Evolutionary conservation across 2,329 filamentous ascomycete genomes (phyloP), one percentile per base, ranked within the genome.

Genomic region (Xylariaceae sp.): DNA sequence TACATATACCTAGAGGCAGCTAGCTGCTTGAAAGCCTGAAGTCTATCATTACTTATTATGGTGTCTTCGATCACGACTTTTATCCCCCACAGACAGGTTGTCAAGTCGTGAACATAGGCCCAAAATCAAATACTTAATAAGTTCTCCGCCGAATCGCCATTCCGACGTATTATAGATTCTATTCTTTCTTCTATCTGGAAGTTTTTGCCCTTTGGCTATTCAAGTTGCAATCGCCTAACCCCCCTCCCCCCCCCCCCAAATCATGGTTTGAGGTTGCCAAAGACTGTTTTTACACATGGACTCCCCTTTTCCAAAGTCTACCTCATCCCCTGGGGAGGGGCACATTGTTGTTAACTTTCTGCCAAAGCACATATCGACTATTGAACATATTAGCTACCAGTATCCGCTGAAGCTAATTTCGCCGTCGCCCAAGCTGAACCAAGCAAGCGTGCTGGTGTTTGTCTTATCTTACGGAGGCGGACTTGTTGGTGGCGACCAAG

Each of bases 351-450:
- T 90, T 53, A 82, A 82, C 18, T 74, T 88, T 5, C 78, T 92
- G 9, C 89, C 92, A 34, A 85, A 86, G 30, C 79, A 81, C 22
- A 81, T 81, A 45, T 89, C 89, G 13, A 84, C 85, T 43, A 79
- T 96, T 29, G 83, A 86, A 56, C 82, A 79, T 30, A 81, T 96
- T 61, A 86, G 85, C 34, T 97, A 95, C 69, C 90, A 95, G 69
- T 99, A 97, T 66, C 94, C 94, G 1, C 79, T 99, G 44, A 99
- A 99, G 71, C 81, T 99, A 53, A 89, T 99, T 57, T 87, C 91
- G 0, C 90, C 92, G 1, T 80, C 85, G 13, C 82, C 87, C 10
- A 76, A 85, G 5, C 77, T 80, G 45, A 75, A 80, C 39, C 79
- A 85, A 53, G 78, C 80, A 59, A 88, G 88, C 53, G 80, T 91